A percentile compares a stretch with the other conserved stretches of the same genome.
These are phyloP conservation scores for Symbiotaphrina buchneri DNA, from an alignment of 495 filamentous ascomycete species.

Conservation along the genomic window DNA sequence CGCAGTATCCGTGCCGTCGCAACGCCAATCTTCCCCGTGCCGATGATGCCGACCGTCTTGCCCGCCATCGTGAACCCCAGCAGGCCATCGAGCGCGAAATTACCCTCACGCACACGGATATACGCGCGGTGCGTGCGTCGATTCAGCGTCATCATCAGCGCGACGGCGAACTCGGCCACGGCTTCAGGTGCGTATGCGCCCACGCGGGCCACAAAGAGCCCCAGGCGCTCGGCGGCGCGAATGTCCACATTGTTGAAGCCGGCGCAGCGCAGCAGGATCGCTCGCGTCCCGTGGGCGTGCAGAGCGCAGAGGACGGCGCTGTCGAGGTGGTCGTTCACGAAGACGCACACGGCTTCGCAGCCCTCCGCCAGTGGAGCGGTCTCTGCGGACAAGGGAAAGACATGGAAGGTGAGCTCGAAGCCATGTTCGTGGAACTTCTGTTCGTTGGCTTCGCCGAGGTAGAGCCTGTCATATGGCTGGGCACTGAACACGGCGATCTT, in stretches of 20 bases:
- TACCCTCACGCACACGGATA: slow-evolving; percentile 49
- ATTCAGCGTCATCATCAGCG: slow-evolving; percentile 44
- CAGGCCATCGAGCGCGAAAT: slow-evolving; percentile 43
- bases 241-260: slow-evolving; percentile 52
- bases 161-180: slow-evolving; percentile 48
- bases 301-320: slow-evolving; percentile 21
- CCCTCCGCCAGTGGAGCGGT: slow-evolving; percentile 30
- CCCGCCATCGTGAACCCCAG: slow-evolving; percentile 35
- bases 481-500: slow-evolving; percentile 38
- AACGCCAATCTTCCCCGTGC: slow-evolving; percentile 30
- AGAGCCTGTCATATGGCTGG: slow-evolving; percentile 35
- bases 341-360: slow-evolving; percentile 39
- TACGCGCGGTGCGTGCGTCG: slow-evolving; percentile 50
- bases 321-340: slow-evolving; percentile 39
- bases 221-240: slow-evolving; percentile 24
- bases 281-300: background rate
- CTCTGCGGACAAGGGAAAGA: slow-evolving; percentile 27
- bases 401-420: slow-evolving; percentile 25
- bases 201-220: slow-evolving; percentile 42
- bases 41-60: slow-evolving; percentile 34
- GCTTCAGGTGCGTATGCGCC: slow-evolving; percentile 49
- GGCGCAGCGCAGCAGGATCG: slow-evolving; percentile 31
- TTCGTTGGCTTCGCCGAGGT: slow-evolving; percentile 19
- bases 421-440: slow-evolving; percentile 9
- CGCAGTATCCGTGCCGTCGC: slow-evolving; percentile 20